These are phyloP conservation scores for Linnemannia schmuckeri DNA, from an alignment of 192 early-diverging fungal species.

Conservation along the genomic window DNA sequence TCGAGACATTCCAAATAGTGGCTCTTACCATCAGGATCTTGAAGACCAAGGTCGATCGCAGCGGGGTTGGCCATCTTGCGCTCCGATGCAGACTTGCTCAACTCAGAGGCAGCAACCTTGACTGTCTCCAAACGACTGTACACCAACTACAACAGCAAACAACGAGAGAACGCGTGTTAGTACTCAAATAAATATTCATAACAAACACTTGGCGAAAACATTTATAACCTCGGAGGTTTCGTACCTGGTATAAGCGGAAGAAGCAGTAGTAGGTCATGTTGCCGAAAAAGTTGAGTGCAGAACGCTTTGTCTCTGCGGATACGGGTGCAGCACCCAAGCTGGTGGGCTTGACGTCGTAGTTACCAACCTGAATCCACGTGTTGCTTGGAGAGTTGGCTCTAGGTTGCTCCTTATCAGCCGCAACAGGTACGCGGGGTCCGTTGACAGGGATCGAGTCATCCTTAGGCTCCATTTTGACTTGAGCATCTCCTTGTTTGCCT, in stretches of 20 bases:
- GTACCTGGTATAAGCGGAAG: constrained; percentile 87
- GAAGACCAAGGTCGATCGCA: constrained; percentile 70
- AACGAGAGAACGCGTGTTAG: neutral
- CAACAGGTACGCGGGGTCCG: constrained; percentile 50
- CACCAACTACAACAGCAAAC: constrained; percentile 71
- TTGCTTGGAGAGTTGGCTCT: constrained; percentile 40
- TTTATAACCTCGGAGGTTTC: neutral
- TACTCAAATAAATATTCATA: neutral
- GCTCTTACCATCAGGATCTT: constrained; percentile 65
- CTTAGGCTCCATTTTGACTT: constrained; percentile 43
- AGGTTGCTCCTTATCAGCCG: constrained; percentile 44
- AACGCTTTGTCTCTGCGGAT: constrained; percentile 42
- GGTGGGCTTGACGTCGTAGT: constrained; percentile 56
- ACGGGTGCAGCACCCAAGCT: constrained; percentile 47
- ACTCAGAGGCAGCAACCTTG: constrained; percentile 78
- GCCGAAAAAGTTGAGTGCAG: constrained; percentile 80
- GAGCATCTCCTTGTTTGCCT: constrained; percentile 38
- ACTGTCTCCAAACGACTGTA: constrained; percentile 85
- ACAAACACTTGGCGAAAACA: neutral
- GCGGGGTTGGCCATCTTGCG: constrained; percentile 70
- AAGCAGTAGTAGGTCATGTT: constrained; percentile 92
- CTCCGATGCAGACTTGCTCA: constrained; percentile 63
- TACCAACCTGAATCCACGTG: constrained; percentile 56
- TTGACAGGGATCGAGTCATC: constrained; percentile 43
- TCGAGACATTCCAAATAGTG: neutral